phyloP scores from a whole-genome alignment of 768 basidiomycete genomes.

The Hysterangium stoloniferum region DNA sequence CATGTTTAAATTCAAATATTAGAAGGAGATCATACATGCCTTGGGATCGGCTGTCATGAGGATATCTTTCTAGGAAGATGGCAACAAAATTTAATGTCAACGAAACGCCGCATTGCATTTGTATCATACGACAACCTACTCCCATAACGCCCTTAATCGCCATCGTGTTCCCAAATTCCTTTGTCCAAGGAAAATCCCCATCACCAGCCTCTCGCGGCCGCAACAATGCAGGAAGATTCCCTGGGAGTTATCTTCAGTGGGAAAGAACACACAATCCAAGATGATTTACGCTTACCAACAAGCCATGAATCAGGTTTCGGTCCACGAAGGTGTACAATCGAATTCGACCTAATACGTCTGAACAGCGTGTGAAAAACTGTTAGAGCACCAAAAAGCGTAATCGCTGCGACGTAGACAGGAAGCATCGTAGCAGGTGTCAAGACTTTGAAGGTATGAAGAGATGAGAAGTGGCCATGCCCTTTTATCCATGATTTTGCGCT shows the following conservation, averaged over 20 bases:
- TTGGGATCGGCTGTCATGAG: slow-evolving; percentile 6
- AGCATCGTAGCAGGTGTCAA: too few relatives aligned
- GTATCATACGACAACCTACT: slow-evolving; percentile 12
- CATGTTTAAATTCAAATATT: background rate
- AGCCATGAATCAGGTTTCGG: background rate
- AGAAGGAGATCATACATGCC: background rate
- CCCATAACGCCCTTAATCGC: slow-evolving; percentile 15
- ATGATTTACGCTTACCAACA: background rate
- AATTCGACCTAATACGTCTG: too few relatives aligned
- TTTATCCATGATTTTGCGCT: too few relatives aligned
- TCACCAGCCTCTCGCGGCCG: slow-evolving; percentile 17
- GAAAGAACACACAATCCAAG: background rate
- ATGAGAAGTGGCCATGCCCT: too few relatives aligned
- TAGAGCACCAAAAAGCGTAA: too few relatives aligned
- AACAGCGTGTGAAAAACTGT: too few relatives aligned
- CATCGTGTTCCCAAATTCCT: slow-evolving; percentile 18
- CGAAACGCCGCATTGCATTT: background rate
- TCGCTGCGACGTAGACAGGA: too few relatives aligned
- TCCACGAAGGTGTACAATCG: background rate
- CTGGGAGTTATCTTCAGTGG: background rate
- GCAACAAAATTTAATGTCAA: background rate
- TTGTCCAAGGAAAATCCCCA: slow-evolving; percentile 14
- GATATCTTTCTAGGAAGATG: background rate
- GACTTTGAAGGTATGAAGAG: too few relatives aligned
- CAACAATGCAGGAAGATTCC: slow-evolving; percentile 2